A percentile compares a stretch with the other conserved stretches of the same genome.
Conservation (phyloP, 768 basidiomycete species). For the Xerocomus spinulosus region DNA sequence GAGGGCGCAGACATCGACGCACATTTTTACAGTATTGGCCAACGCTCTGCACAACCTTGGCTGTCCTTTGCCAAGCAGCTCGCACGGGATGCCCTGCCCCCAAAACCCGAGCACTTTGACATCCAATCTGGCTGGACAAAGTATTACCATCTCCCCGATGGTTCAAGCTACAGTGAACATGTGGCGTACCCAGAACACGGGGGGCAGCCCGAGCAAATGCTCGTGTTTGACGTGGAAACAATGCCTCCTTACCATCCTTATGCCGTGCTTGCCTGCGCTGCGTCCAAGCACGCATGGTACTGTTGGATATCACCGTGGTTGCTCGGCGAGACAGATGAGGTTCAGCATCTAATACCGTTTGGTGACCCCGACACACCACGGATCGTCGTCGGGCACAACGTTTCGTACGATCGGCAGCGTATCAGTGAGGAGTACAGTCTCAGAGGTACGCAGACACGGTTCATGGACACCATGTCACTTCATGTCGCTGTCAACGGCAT, state of each 20-base stretch:
- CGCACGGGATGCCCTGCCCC: constrained; percentile 50
- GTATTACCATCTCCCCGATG: constrained; percentile 68
- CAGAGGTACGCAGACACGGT: constrained; percentile 63
- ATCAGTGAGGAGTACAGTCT: constrained; percentile 80
- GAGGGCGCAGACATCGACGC: constrained; percentile 79
- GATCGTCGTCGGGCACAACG: constrained; percentile 89
- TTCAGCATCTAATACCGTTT: constrained; percentile 68
- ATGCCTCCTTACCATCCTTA: constrained; percentile 78
- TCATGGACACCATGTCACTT: constrained; percentile 91
- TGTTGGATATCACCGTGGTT: constrained; percentile 96
- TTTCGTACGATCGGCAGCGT: constrained; percentile 88
- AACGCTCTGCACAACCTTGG: constrained; percentile 69
- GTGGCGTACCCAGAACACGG: constrained; percentile 64
- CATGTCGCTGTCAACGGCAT: constrained; percentile 94
- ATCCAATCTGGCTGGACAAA: constrained; percentile 83
- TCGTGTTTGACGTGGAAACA: constrained; percentile 93
- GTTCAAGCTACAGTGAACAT: constrained; percentile 69
- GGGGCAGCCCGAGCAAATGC: constrained; percentile 62
- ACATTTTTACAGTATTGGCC: constrained; percentile 84
- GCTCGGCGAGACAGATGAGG: constrained; percentile 53
- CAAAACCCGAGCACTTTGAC: constrained; percentile 51
- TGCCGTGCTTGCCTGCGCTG: constrained; percentile 87
- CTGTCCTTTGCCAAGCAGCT: constrained; percentile 61
- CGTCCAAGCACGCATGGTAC: constrained; percentile 84
- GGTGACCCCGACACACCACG: constrained; percentile 51